Base-by-base conservation (phyloP, 2,329 filamentous ascomycete genomes). In the Aspergillus sp. region DNA sequence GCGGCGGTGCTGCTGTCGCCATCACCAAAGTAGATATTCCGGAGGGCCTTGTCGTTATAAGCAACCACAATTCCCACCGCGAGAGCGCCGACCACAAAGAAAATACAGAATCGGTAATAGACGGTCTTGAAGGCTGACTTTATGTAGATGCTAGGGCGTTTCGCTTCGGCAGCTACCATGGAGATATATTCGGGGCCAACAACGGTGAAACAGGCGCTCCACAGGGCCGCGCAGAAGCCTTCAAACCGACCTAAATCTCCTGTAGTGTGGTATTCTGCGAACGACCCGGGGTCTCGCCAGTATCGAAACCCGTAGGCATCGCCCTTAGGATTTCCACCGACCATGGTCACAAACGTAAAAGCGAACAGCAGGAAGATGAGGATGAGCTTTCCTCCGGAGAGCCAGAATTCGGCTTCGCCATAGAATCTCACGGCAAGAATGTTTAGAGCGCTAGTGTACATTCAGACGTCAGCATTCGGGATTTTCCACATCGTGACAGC, bases 261-360 rank as follows among this genome's bases (percentile, higher is more conserved):
- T 0, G 74, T 75, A 14, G 76, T 78, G 59, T 86, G 82, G 42
- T 86, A 79, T 56, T 85, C 79, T 5, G 81, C 79, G 64, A 92
- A 90, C 0, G 88, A 77, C 1, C 87, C 86, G 0, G 87, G 87
- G n/a, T 74, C 56, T 20, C 65, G 69, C 73, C 83, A 87, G 65
- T 84, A 79, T 10, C 83, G 79, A 67, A 91, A 91, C 0, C 88
- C 88, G 53, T 88, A 88, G 0, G 80, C 76, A 58, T 90, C 85
- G 46, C 82, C 77, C 1, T 82, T 65, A 0, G 90, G 89, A 58
- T 91, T 92, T 3, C 87, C 89, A 7, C 89, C 89, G 1, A 91
- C 75, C 84, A 92, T 91, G 51, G 86, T 84, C 56, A 94, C 79
- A 63, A 94, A 89, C 11, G 89, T 91, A 72, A 89, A 90, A 58